A percentile compares a stretch with the other conserved stretches of the same genome.
Conservation (phyloP, 208 protist genomes). For the Tritrichomonas foetus region DNA sequence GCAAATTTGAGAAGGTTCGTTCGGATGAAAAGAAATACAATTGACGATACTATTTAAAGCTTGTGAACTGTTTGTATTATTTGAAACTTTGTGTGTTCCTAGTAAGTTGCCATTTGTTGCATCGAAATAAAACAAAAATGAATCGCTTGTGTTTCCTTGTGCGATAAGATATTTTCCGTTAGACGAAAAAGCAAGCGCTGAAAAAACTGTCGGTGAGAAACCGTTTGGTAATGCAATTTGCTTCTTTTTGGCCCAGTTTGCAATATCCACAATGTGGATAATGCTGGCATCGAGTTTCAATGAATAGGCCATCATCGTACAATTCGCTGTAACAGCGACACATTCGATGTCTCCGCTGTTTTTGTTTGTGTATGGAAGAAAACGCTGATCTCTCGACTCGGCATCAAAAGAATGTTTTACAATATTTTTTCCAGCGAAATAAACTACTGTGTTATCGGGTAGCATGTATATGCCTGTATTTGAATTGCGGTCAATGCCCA, state of each 20-base stretch:
- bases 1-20: neutral
- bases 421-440: slow-evolving; percentile 36
- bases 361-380: neutral
- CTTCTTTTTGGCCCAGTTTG: neutral
- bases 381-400: neutral
- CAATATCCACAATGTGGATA: neutral
- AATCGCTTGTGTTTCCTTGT: neutral
- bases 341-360: neutral
- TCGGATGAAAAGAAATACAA: slow-evolving; percentile 22
- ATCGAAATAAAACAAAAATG: neutral
- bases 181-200: neutral
- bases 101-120: neutral
- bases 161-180: neutral
- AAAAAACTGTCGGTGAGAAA: neutral
- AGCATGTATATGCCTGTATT: slow-evolving; percentile 24
- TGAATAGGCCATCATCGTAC: neutral
- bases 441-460: neutral
- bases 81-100: neutral
- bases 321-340: neutral
- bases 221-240: neutral
- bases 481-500: neutral
- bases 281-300: neutral
- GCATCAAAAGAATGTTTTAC: neutral
- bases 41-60: neutral
- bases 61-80: neutral